phyloP scores from a whole-genome alignment of 352 stramenopile species.

The Globisporangium paroecandrum region DNA sequence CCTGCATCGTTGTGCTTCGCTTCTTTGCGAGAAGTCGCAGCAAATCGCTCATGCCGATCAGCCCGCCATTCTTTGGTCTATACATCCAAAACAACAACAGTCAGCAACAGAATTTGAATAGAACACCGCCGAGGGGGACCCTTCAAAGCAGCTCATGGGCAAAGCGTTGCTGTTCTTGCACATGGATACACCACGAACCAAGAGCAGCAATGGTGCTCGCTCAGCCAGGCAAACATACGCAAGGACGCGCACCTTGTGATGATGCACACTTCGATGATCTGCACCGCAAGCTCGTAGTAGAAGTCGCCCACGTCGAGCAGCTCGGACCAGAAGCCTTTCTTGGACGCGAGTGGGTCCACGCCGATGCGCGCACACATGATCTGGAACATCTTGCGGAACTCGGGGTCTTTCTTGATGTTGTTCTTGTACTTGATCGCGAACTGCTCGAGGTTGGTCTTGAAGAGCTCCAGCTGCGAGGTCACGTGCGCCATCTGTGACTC shows the following conservation, averaged over 20 bases:
- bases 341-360: conserved; percentile 96
- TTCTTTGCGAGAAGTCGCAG: conserved; percentile 70
- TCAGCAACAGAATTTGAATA: not conserved
- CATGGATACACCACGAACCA: not conserved
- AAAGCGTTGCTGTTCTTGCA: not conserved
- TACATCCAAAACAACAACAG: not conserved
- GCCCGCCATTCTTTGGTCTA: conserved; percentile 78
- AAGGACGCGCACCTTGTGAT: conserved; percentile 64
- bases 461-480: conserved; percentile 81
- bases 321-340: conserved; percentile 98
- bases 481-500: conserved; percentile 83
- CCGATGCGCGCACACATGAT: conserved; percentile 96
- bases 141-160: not conserved
- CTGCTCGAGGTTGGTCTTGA: conserved; percentile 89
- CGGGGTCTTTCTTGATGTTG: conserved; percentile 93
- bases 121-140: too few relatives aligned
- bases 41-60: conserved; percentile 82
- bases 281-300: conserved; percentile 99
- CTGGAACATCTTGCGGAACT: conserved; percentile 93
- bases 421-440: conserved; percentile 94
- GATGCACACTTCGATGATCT: conserved; percentile 98
- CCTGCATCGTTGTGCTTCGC: conserved; percentile 55
- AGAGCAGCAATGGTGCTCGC: not conserved
- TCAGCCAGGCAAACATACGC: not conserved
- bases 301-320: conserved; percentile 98